Evolutionary conservation across 31 red algal genomes (phyloP), one percentile per base, ranked within the genome.

Genomic region (Asparagopsis taxiformis): DNA sequence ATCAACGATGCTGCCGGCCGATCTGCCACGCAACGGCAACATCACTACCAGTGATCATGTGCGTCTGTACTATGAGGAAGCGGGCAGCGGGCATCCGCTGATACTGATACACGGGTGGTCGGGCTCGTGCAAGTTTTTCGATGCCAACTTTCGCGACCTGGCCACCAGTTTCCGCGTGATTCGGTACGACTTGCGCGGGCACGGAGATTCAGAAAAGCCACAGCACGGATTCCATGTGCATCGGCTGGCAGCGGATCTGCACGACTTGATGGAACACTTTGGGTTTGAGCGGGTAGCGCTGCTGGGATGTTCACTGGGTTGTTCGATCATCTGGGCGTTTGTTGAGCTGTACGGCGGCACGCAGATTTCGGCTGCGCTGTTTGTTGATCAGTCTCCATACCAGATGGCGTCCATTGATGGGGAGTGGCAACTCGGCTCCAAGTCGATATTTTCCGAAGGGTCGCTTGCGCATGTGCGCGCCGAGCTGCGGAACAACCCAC

Each of bases 81-180:
- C 29, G 3, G 80, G 80, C 61, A 68, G 22, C 31, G 80, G 80
- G 7, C 80, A 74, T 28, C 80, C 80, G 0, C 51, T 81, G 15
- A 75, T 90, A 28, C 61, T 90, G 49, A 72, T 90, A 31, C 86
- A 90, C 70, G 86, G 62, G 39, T 72, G 78, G 44, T 66, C 76
- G 25, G 86, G 65, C 38, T 81, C 86, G 33, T 74, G 68, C 69
- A 79, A 80, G 50, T 80, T 64, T 57, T 90, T 90, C 55, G 74
- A 80, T 22, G 16, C 72, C 36, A 88, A 88, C 64, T 71, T 88
- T 56, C 38, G 44, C 13, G 65, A 76, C 31, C 51, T 88, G 49
- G 41, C 67, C 51, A 26, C 60, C 2, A 41, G 39, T 22, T 90
- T 80, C 49, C 69, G 56, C 65, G 73, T 72, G 0, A 55, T 88